Percentiles rank a stretch among this genome's conserved stretches.
Evolutionary conservation across 257 asterid genomes (phyloP).

Genomic region (Gynochthodes officinalis): DNA sequence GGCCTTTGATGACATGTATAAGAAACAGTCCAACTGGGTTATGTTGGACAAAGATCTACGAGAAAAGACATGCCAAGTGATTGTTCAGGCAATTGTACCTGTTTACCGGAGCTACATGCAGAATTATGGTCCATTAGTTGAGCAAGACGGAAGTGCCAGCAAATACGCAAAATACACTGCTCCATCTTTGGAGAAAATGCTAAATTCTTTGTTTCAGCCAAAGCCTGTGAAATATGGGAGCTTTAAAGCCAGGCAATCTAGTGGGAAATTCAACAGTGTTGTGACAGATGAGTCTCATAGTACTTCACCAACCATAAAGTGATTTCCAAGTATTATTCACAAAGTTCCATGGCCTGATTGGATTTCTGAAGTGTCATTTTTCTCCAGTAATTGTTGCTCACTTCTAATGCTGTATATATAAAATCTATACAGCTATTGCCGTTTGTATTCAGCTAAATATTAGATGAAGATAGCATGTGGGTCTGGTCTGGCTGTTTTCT

Average conservation of each 20-base stretch:
- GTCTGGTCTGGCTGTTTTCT: conserved; percentile 4
- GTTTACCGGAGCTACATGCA: conserved; percentile 93
- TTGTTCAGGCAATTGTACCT: conserved; percentile 71
- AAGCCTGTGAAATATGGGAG: conserved; percentile 57
- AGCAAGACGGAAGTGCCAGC: conserved; percentile 66
- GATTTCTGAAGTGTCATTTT: neutral
- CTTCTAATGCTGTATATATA: conserved; percentile 12
- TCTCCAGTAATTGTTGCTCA: neutral
- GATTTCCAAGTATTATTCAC: conserved; percentile 4
- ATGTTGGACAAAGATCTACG: conserved; percentile 62
- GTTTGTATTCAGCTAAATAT: neutral
- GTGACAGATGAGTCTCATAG: conserved; percentile 39
- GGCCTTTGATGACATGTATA: conserved; percentile 67
- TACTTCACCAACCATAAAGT: conserved; percentile 41
- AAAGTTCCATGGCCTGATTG: conserved; percentile 2
- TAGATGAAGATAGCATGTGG: neutral
- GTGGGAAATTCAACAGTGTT: conserved; percentile 54
- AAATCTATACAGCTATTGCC: neutral
- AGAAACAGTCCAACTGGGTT: conserved; percentile 59
- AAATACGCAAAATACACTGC: conserved; percentile 73
- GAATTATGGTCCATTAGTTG: conserved; percentile 86
- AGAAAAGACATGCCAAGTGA: conserved; percentile 53
- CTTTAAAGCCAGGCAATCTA: conserved; percentile 56
- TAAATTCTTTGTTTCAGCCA: conserved; percentile 59
- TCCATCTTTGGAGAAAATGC: conserved; percentile 66